These are phyloP conservation scores for Taphrina pruni DNA, from an alignment of 1,139 yeast species.

Conservation along the genomic window DNA sequence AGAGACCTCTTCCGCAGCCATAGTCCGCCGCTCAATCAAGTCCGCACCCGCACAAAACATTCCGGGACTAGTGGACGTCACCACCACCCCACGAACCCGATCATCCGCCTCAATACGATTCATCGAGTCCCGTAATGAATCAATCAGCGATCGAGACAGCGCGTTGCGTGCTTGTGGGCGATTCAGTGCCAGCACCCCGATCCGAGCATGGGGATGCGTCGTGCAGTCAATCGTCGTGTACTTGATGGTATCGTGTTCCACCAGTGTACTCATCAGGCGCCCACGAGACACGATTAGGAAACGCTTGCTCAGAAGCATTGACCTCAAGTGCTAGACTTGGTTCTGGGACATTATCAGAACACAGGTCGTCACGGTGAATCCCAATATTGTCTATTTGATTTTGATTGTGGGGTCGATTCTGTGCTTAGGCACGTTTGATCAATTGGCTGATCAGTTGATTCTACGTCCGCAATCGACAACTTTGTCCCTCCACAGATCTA, in stretches of 20 bases:
- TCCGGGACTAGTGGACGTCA: conserved; percentile 14
- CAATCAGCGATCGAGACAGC: conserved; percentile 19
- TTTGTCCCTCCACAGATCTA: too few relatives aligned
- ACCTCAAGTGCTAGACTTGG: too few relatives aligned
- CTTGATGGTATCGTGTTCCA: neutral
- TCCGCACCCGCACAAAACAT: conserved; percentile 41
- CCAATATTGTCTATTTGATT: too few relatives aligned
- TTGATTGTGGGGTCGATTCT: too few relatives aligned
- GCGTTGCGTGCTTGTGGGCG: conserved; percentile 34
- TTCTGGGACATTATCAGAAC: too few relatives aligned
- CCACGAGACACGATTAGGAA: neutral
- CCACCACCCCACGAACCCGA: conserved; percentile 24
- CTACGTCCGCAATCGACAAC: too few relatives aligned
- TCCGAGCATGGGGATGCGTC: conserved; percentile 30
- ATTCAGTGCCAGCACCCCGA: conserved; percentile 27
- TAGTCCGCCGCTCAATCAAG: conserved; percentile 32
- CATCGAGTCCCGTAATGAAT: neutral
- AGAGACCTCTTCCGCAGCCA: conserved; percentile 22
- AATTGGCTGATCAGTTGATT: too few relatives aligned
- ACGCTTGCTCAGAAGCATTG: too few relatives aligned
- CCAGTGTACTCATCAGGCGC: neutral
- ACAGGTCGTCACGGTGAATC: too few relatives aligned
- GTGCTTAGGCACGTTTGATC: too few relatives aligned
- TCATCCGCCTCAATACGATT: neutral
- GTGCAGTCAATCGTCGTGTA: neutral